Conservation (phyloP, 1,139 yeast genomes). For the Zygoascus sp. region DNA sequence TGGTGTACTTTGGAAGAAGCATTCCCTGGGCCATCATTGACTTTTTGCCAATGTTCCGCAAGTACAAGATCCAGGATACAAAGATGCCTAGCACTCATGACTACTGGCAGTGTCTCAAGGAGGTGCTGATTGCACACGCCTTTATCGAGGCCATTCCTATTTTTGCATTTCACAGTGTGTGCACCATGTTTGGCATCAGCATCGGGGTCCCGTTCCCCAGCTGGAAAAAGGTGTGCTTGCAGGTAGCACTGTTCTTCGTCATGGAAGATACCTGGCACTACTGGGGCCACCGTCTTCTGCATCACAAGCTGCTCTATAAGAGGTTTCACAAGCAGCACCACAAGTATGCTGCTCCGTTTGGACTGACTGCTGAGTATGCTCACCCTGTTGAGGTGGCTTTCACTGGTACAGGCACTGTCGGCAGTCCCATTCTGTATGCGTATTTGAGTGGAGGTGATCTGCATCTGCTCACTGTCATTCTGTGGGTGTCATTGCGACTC, state of each 20-base stretch:
- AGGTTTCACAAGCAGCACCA: slow-evolving; percentile 95
- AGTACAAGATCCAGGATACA: slow-evolving; percentile 75
- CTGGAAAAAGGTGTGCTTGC: slow-evolving; percentile 51
- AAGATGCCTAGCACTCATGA: slow-evolving; percentile 73
- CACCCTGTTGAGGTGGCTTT: slow-evolving; percentile 91
- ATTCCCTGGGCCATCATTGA: slow-evolving; percentile 82
- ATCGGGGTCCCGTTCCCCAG: slow-evolving; percentile 80
- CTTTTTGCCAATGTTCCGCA: slow-evolving; percentile 66
- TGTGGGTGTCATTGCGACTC: slow-evolving; percentile 85
- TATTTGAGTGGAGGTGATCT: slow-evolving; percentile 60
- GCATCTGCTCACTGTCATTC: slow-evolving; percentile 76
- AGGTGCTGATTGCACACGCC: slow-evolving; percentile 79
- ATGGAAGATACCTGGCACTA: slow-evolving; percentile 95
- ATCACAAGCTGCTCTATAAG: slow-evolving; percentile 80
- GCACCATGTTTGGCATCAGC: slow-evolving; percentile 67
- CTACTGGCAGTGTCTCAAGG: slow-evolving; percentile 86
- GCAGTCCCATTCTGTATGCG: slow-evolving; percentile 74
- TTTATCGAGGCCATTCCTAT: slow-evolving; percentile 92
- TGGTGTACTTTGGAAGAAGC: slow-evolving; percentile 79
- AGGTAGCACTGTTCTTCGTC: slow-evolving; percentile 69
- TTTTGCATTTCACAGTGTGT: slow-evolving; percentile 91
- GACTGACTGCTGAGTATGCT: slow-evolving; percentile 94
- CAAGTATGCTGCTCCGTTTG: slow-evolving; percentile 95
- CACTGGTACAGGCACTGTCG: slow-evolving; percentile 91
- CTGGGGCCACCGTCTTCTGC: slow-evolving; percentile 87